Conservation (phyloP, 1,284 basidiomycete species). For the Takashimella tepidaria region DNA sequence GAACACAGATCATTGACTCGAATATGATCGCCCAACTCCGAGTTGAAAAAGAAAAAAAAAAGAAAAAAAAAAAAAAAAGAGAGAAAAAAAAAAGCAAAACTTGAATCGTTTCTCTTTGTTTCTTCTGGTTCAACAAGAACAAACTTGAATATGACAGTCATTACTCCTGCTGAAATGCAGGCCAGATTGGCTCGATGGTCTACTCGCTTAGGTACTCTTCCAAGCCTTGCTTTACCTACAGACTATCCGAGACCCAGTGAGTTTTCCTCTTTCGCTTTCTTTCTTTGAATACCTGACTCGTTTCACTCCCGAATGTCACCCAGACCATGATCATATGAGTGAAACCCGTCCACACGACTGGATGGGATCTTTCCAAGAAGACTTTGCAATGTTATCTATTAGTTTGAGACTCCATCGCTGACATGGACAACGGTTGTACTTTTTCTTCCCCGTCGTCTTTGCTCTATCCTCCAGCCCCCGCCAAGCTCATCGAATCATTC, state of each 20-base stretch:
- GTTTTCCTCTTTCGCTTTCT: conserved; percentile 8
- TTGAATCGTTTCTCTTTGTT: no score
- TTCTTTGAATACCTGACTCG: not conserved
- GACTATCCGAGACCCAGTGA: conserved; percentile 81
- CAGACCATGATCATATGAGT: no score
- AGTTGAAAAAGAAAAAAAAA: not conserved
- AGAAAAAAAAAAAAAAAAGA: not conserved
- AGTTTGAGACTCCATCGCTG: not conserved
- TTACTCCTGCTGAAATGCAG: conserved; percentile 12
- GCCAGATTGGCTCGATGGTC: conserved; percentile 46
- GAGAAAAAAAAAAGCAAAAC: no score
- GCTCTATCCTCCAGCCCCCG: conserved; percentile 50
- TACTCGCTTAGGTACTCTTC: conserved; percentile 56
- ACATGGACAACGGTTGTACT: not conserved
- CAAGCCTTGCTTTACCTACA: conserved; percentile 87
- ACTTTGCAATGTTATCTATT: no score
- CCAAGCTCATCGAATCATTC: conserved; percentile 73
- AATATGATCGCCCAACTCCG: not conserved
- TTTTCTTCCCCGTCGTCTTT: no score
- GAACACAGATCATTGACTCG: no score
- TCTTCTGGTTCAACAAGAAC: no score
- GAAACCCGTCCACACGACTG: no score
- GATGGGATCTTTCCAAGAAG: no score
- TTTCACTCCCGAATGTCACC: not conserved
- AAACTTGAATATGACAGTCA: not conserved